Conservation (phyloP, 257 asterid genomes). For the Solanum verrucosum region DNA sequence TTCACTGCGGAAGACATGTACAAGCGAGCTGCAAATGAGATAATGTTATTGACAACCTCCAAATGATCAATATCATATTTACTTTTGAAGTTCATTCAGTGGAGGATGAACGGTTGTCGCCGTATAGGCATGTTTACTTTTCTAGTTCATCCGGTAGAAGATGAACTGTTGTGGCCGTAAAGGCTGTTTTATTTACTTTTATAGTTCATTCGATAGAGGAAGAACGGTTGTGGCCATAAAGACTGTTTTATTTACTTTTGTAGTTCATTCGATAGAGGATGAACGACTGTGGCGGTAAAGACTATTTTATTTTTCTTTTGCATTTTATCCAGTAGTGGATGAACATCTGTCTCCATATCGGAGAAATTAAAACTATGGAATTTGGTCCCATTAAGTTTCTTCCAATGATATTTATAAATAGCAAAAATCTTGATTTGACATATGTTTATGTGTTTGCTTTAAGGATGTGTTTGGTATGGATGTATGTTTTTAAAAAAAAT, state of each 20-base stretch:
- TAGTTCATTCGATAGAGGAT: background rate
- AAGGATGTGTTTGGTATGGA: background rate
- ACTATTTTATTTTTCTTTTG: background rate
- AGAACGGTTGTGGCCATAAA: rapidly evolving
- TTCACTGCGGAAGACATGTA: slow-evolving; percentile 48
- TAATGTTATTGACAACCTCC: slow-evolving; percentile 37
- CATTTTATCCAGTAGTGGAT: no score
- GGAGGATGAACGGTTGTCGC: background rate
- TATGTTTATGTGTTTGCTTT: background rate
- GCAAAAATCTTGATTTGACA: background rate
- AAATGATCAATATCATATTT: background rate
- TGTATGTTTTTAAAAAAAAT: no score
- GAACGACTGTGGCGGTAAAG: rapidly evolving
- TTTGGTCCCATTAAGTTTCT: background rate
- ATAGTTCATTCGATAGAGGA: background rate
- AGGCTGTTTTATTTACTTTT: background rate
- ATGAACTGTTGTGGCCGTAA: background rate
- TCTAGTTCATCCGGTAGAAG: background rate
- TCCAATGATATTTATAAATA: background rate
- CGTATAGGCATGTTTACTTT: background rate
- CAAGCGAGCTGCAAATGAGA: slow-evolving; percentile 62
- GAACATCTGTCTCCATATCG: background rate
- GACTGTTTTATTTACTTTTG: background rate
- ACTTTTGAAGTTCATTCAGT: background rate
- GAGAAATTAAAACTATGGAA: background rate